Evolutionary conservation across 2,329 filamentous ascomycete genomes (phyloP).

Genomic region (Alternaria novae-zelandiae): DNA sequence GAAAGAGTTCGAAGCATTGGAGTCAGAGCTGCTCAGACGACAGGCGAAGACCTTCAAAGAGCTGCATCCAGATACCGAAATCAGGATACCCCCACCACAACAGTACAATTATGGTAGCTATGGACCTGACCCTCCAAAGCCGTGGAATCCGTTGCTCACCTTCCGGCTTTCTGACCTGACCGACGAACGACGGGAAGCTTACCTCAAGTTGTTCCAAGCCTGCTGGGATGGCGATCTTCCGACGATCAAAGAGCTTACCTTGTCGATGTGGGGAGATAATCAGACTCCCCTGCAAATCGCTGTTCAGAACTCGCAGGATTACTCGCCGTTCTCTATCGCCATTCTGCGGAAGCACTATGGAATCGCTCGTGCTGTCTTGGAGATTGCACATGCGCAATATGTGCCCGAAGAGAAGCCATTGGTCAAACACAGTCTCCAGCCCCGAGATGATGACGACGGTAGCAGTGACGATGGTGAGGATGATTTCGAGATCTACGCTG

Average conservation of each 20-base stretch:
- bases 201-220: conserved; percentile 74
- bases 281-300: conserved; percentile 66
- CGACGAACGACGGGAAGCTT: conserved; percentile 62
- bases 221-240: conserved; percentile 73
- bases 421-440: conserved; percentile 57
- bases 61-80: conserved; percentile 58
- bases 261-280: conserved; percentile 64
- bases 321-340: conserved; percentile 72
- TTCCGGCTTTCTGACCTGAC: conserved; percentile 61
- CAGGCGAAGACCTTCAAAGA: conserved; percentile 72
- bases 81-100: not conserved
- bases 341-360: conserved; percentile 69
- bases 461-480: conserved; percentile 33
- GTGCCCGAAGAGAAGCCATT: conserved; percentile 57
- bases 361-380: conserved; percentile 69
- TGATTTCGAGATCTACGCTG: conserved; percentile 49
- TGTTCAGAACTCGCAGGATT: conserved; percentile 57
- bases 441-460: conserved; percentile 39
- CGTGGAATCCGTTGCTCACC: conserved; percentile 21
- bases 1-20: conserved; percentile 61
- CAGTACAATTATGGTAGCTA: not conserved
- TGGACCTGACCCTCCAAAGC: conserved; percentile 18
- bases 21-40: conserved; percentile 60
- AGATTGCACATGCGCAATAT: conserved; percentile 75
- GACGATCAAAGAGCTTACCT: conserved; percentile 69